These are phyloP conservation scores for Aspergillus indologenus DNA, from an alignment of 495 filamentous ascomycete species.

Conservation along the genomic window DNA sequence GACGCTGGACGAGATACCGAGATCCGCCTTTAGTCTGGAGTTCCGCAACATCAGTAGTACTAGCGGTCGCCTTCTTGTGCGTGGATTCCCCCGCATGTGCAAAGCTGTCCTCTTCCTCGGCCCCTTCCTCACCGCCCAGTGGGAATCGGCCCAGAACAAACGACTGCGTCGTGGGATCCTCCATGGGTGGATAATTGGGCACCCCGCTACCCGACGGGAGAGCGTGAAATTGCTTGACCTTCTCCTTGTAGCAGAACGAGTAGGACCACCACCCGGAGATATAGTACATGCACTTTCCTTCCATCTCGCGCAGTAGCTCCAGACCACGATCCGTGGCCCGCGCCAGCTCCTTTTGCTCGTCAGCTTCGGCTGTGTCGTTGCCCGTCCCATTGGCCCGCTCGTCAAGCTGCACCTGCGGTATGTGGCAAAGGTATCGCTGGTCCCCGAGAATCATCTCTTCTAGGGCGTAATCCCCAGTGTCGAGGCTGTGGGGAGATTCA, in stretches of 20 bases:
- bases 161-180: constrained; percentile 72
- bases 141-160: constrained; percentile 72
- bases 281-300: constrained; percentile 87
- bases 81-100: constrained; percentile 31
- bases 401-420: constrained; percentile 63
- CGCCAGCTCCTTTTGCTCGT: constrained; percentile 80
- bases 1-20: constrained; percentile 84
- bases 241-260: constrained; percentile 85
- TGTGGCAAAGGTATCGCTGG: constrained; percentile 76
- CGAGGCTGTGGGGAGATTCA: neutral
- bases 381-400: constrained; percentile 57
- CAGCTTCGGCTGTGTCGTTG: constrained; percentile 49
- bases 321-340: constrained; percentile 81
- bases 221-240: constrained; percentile 91
- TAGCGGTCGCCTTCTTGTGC: constrained; percentile 24
- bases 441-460: constrained; percentile 63
- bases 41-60: constrained; percentile 48
- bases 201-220: constrained; percentile 62
- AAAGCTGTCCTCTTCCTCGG: constrained; percentile 18
- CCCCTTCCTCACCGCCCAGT: neutral
- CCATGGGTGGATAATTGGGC: constrained; percentile 65
- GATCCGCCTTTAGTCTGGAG: constrained; percentile 79
- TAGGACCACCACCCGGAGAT: constrained; percentile 96
- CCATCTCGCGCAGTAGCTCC: constrained; percentile 84
- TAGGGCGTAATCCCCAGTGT: constrained; percentile 26